Base-by-base conservation (phyloP, 306 rosid genomes). In the Citrullus amarus region DNA sequence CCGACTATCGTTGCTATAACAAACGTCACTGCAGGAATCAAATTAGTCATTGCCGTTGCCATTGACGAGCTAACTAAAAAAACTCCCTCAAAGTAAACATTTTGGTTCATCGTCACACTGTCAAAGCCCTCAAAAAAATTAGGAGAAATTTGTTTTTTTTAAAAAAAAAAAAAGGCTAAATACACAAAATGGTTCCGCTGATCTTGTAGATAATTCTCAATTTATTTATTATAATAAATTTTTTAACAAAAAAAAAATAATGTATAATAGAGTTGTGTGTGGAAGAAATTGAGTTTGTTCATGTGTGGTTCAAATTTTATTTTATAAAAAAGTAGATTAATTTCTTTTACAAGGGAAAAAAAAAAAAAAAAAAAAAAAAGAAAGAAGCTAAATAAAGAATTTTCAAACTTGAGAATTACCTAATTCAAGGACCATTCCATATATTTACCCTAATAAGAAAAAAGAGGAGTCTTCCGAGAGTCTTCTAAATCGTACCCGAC, bases 41-140 rank as follows among this genome's bases (percentile, higher is more conserved):
- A 82, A 82, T 92, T 92, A 59, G 75, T 84, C 91, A 89, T 88
- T 25, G 96, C 91, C 2, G 86, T 89, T 9, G 93, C 83, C 76
- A 88, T 85, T 6, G 91, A 89, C 14, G 93, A 90, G 74, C 89
- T 85, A 9, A 93, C 71, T 39, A 90, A 88, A 53, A 60, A 89
- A 57, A 92, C 61, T 15, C 97, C 96, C 82, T 84, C 88, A 76
- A 88, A 88, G 82, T 86, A 90, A 25, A 88, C 82, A 41, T 92
- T 92, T 80, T 89, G 96, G 68, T 90, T 91, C 28, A 79, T 83
- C 6, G 97, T 92, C 11, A 82, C 87, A 6, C 92, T 90, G 87
- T 85, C 78, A 12, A 51, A 50, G 6, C 12, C 22, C 59, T 1
- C 43, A 1, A 72, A 1, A 72, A 72, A 8, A 50, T 70, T 28